Conservation (phyloP, 805 yeast species). For the Lachancea meyersii region DNA sequence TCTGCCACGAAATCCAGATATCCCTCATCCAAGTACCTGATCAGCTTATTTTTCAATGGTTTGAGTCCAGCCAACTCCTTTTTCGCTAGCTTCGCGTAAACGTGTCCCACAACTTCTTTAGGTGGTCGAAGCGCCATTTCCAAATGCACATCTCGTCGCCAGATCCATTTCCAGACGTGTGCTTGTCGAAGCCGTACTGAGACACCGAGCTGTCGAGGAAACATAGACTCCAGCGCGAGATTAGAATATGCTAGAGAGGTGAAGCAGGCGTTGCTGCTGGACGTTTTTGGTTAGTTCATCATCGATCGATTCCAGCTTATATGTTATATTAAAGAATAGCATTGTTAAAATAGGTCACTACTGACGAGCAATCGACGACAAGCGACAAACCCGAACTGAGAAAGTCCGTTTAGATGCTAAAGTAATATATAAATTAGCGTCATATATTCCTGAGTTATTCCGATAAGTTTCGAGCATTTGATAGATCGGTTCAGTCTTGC, state of each 20-base stretch:
- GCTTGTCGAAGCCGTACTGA: not conserved
- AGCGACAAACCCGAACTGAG: no score
- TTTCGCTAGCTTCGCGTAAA: not conserved
- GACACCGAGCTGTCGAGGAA: not conserved
- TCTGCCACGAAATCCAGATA: constrained; percentile 9
- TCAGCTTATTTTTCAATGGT: constrained; percentile 15
- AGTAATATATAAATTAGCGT: no score
- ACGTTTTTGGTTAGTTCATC: no score
- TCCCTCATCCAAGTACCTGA: constrained; percentile 6
- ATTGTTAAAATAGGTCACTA: not conserved
- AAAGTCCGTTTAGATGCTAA: no score
- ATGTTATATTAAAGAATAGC: no score
- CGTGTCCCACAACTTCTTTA: not conserved
- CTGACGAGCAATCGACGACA: not conserved
- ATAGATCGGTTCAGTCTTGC: no score
- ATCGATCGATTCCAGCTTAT: not conserved
- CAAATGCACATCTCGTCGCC: not conserved
- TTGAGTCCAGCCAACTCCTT: constrained; percentile 7
- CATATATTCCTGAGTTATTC: no score
- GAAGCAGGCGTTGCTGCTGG: no score
- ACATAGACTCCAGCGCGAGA: not conserved
- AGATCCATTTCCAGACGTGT: not conserved
- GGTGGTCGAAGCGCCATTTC: not conserved
- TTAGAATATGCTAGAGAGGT: no score
- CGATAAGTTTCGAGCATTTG: no score